These are phyloP conservation scores for grape (Vitis vinifera) DNA, from an alignment of 164 flowering plant genomes.

Conservation along the genomic window DNA sequence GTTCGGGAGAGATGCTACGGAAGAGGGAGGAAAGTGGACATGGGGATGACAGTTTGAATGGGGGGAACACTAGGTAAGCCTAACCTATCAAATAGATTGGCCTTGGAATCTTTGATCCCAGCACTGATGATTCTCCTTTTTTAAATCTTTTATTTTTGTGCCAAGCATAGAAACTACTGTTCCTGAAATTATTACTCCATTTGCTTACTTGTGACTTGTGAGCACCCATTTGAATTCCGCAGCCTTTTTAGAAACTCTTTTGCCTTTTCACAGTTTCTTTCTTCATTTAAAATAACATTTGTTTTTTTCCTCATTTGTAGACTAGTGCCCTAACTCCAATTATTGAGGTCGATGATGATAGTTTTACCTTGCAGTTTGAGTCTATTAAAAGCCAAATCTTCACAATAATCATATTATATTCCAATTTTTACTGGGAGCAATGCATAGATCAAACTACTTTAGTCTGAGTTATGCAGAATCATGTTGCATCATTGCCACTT, in stretches of 20 bases:
- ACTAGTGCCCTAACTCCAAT: constrained; percentile 13
- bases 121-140: constrained; percentile 4
- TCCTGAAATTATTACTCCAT: constrained; percentile 17
- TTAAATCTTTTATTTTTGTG: constrained; percentile 1
- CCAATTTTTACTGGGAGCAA: too few relatives aligned
- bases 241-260: constrained; percentile 12
- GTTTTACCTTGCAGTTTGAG: too few relatives aligned
- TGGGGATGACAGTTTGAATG: constrained; percentile 33
- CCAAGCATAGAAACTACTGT: constrained; percentile 5
- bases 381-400: too few relatives aligned
- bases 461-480: too few relatives aligned
- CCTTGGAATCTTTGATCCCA: constrained; percentile 23
- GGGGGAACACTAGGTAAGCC: constrained; percentile 25
- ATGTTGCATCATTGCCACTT: too few relatives aligned
- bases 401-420: too few relatives aligned
- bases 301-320: background rate
- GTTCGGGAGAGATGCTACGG: background rate
- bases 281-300: background rate
- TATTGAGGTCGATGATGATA: constrained; percentile 8
- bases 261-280: background rate
- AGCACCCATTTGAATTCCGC: constrained; percentile 4
- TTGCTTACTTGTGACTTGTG: background rate
- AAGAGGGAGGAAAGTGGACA: constrained; percentile 22
- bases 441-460: too few relatives aligned
- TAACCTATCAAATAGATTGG: constrained; percentile 14